These are phyloP conservation scores for Tolypocladium album DNA, from an alignment of 2,329 filamentous ascomycete species.

Conservation along the genomic window DNA sequence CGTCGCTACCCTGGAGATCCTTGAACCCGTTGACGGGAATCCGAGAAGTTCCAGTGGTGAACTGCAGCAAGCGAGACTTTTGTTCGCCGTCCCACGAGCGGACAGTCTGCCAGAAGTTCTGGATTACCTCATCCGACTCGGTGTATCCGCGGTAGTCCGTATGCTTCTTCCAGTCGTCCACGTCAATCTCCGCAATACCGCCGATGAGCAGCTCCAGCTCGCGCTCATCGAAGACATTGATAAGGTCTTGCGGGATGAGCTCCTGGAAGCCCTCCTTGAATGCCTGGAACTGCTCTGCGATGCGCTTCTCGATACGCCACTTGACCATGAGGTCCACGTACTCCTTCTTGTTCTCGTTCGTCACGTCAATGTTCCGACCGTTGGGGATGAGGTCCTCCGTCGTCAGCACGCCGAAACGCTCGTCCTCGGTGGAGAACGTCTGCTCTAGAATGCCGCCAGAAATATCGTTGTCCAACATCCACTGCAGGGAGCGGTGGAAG, in stretches of 20 bases:
- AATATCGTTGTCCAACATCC: conserved; percentile 98
- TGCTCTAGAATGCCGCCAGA: conserved; percentile 83
- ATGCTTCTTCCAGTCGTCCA: conserved; percentile 99
- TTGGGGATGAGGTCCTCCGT: conserved; percentile 89
- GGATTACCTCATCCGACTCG: conserved; percentile 91
- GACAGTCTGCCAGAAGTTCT: conserved; percentile 98
- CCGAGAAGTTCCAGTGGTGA: conserved; percentile 92
- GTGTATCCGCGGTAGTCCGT: conserved; percentile 98
- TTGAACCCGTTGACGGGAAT: conserved; percentile 99
- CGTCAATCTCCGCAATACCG: conserved; percentile 98
- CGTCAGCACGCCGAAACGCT: conserved; percentile 88
- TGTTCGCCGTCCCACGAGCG: conserved; percentile 96
- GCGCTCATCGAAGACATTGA: conserved; percentile 97
- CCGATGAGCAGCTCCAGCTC: conserved; percentile 94
- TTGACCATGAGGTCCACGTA: conserved; percentile 98
- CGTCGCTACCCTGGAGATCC: conserved; percentile 93
- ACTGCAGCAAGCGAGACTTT: conserved; percentile 91
- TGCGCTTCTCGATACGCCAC: conserved; percentile 98
- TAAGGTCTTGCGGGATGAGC: conserved; percentile 87
- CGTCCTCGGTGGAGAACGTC: conserved; percentile 94
- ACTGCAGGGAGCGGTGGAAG: conserved; percentile 91
- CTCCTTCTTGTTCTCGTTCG: conserved; percentile 97
- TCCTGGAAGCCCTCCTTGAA: conserved; percentile 98
- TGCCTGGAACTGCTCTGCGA: conserved; percentile 95
- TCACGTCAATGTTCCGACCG: conserved; percentile 88